Evolutionary conservation across 2,329 filamentous ascomycete genomes (phyloP).

Genomic region (Phyllosticta citribraziliensis): DNA sequence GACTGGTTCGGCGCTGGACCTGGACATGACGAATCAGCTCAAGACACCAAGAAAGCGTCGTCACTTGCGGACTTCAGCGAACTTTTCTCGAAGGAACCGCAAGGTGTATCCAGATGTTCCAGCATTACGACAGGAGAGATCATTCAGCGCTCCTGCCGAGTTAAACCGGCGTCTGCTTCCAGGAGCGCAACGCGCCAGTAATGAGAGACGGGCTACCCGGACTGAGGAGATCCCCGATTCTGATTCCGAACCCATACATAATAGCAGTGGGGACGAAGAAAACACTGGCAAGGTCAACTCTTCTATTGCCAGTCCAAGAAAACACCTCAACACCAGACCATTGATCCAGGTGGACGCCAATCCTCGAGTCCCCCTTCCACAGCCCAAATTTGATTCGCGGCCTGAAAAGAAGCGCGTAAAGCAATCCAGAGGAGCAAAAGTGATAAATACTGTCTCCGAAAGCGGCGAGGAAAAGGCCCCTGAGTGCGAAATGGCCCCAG

Average conservation of each 20-base stretch:
- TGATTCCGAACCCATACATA: slow-evolving; percentile 1
- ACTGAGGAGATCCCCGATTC: slow-evolving; percentile 1
- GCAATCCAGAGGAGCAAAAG: slow-evolving; percentile 1
- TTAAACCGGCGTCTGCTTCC: slow-evolving; percentile 13
- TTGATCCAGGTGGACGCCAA: background rate
- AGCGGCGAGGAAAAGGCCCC: slow-evolving; percentile 6
- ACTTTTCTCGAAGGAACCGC: slow-evolving; percentile 1
- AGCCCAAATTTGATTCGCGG: background rate
- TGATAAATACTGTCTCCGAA: slow-evolving; percentile 1
- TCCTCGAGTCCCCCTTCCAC: background rate
- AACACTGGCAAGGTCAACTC: background rate
- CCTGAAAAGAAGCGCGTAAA: background rate
- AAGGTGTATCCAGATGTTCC: slow-evolving; percentile 6
- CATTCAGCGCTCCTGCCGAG: slow-evolving; percentile 18
- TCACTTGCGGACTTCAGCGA: background rate
- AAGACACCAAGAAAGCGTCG: slow-evolving; percentile 24
- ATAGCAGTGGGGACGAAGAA: background rate
- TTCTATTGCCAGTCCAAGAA: background rate
- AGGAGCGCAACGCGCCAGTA: slow-evolving; percentile 5
- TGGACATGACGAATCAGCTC: slow-evolving; percentile 27
- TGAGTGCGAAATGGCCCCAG: background rate
- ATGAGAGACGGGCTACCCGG: background rate
- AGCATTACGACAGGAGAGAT: slow-evolving; percentile 19
- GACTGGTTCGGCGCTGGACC: slow-evolving; percentile 27
- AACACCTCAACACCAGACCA: background rate